phyloP scores from a whole-genome alignment of 495 filamentous ascomycete species.

The Glutinoglossum americanum region DNA sequence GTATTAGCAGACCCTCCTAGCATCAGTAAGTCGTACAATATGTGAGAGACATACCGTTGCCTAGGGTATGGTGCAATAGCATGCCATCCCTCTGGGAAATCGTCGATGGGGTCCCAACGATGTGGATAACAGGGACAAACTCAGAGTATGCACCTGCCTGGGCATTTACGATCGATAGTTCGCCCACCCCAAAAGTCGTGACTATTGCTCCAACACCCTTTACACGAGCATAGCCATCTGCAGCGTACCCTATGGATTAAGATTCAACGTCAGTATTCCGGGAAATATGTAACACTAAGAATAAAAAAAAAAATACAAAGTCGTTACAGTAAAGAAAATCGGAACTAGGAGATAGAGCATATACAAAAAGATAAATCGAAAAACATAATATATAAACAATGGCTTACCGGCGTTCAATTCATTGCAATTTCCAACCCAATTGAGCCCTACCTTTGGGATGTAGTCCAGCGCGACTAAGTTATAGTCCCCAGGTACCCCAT shows the following conservation, averaged over 20 bases:
- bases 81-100: slow-evolving; percentile 35
- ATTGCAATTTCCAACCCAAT: slow-evolving; percentile 64
- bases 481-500: slow-evolving; percentile 38
- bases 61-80: slow-evolving; percentile 84
- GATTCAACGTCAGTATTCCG: background rate
- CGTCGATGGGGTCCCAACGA: slow-evolving; percentile 51
- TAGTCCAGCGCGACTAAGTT: slow-evolving; percentile 50
- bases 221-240: slow-evolving; percentile 59
- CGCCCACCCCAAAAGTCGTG: slow-evolving; percentile 67
- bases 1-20: background rate
- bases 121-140: slow-evolving; percentile 57
- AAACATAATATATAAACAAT: no score
- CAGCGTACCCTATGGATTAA: slow-evolving; percentile 35
- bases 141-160: slow-evolving; percentile 55
- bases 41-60: slow-evolving; percentile 30
- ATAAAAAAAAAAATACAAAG: no score
- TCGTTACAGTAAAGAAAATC: background rate
- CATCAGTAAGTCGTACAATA: background rate
- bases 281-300: background rate
- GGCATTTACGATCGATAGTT: slow-evolving; percentile 54
- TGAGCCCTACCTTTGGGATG: slow-evolving; percentile 34
- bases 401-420: slow-evolving; percentile 54
- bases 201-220: slow-evolving; percentile 51
- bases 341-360: no score
- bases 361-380: no score